Percentiles rank a stretch among this genome's conserved stretches.
phyloP scores from a whole-genome alignment of 345 rosid genomes.

The Litchi chinensis region DNA sequence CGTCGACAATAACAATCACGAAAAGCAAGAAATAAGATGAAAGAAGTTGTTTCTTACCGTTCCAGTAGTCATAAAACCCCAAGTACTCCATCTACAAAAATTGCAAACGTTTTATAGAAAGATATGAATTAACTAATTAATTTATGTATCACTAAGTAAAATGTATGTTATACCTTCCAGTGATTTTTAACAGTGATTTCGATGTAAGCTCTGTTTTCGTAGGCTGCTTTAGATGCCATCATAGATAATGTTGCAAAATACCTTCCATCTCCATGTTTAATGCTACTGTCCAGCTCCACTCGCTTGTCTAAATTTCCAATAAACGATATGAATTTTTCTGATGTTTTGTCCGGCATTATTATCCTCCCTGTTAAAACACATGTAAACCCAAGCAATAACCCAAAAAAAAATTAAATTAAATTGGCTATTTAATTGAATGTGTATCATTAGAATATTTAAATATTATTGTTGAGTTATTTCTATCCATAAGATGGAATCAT shows the following conservation, averaged over 20 bases:
- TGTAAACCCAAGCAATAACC: no score
- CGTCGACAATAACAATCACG: no score
- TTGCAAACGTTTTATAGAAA: neutral
- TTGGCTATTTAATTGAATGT: no score
- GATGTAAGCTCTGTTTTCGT: constrained; percentile 59
- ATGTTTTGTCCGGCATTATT: constrained; percentile 43
- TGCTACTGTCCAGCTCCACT: constrained; percentile 43
- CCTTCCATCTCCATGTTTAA: constrained; percentile 36
- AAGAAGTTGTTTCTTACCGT: constrained; percentile 43
- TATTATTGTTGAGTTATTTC: no score
- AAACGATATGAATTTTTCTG: constrained; percentile 46
- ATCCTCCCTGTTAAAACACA: constrained; percentile 39
- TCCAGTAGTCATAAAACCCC: constrained; percentile 62
- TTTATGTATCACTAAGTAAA: neutral
- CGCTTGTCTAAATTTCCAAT: constrained; percentile 53
- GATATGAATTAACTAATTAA: neutral
- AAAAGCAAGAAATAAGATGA: no score
- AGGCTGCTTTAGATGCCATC: constrained; percentile 68
- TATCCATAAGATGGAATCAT: no score
- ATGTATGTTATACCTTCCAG: constrained; percentile 52
- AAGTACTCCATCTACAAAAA: constrained; percentile 57
- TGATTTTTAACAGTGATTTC: constrained; percentile 36
- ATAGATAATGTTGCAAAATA: constrained; percentile 55
- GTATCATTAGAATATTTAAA: no score
- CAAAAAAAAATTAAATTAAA: no score